Percentiles rank a stretch among this genome's conserved stretches.
phyloP scores from a whole-genome alignment of 129 eudicot genomes.

The Artemisia annua region DNA sequence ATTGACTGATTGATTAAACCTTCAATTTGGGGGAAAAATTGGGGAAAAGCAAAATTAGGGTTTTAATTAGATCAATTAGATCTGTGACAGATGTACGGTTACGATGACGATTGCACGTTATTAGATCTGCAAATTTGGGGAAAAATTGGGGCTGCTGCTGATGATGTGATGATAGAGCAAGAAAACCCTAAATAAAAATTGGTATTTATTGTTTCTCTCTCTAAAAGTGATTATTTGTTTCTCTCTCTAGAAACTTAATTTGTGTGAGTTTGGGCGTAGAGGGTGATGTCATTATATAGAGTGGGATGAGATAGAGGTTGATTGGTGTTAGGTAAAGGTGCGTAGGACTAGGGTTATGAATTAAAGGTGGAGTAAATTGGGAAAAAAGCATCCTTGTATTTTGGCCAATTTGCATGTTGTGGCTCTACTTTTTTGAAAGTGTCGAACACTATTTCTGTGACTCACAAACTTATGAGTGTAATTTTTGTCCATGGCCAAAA shows the following conservation, averaged over 20 bases:
- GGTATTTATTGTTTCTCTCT: slow-evolving; percentile 18
- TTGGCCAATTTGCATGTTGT: background rate
- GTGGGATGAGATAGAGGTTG: background rate
- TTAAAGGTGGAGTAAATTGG: background rate
- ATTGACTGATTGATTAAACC: too few species aligned
- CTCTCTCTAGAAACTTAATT: slow-evolving; percentile 16
- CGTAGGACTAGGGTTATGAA: slow-evolving; percentile 36
- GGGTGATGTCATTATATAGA: background rate
- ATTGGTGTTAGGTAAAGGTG: slow-evolving; percentile 4
- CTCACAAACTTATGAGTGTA: too few species aligned
- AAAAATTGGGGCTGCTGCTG: slow-evolving; percentile 3
- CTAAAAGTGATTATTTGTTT: background rate
- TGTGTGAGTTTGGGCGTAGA: too few species aligned
- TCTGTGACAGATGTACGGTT: slow-evolving; percentile 27
- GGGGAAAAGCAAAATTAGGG: slow-evolving; percentile 13
- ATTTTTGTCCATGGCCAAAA: too few species aligned
- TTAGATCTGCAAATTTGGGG: too few species aligned
- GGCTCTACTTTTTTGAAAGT: too few species aligned
- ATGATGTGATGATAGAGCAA: too few species aligned
- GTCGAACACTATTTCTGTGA: too few species aligned
- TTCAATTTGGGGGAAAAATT: too few species aligned
- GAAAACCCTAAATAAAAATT: too few species aligned
- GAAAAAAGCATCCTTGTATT: too few species aligned
- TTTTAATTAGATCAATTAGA: slow-evolving; percentile 26
- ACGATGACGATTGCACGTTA: slow-evolving; percentile 6